Conservation (phyloP, 1,284 basidiomycete genomes). For the Sanguinoderma infundibulare region DNA sequence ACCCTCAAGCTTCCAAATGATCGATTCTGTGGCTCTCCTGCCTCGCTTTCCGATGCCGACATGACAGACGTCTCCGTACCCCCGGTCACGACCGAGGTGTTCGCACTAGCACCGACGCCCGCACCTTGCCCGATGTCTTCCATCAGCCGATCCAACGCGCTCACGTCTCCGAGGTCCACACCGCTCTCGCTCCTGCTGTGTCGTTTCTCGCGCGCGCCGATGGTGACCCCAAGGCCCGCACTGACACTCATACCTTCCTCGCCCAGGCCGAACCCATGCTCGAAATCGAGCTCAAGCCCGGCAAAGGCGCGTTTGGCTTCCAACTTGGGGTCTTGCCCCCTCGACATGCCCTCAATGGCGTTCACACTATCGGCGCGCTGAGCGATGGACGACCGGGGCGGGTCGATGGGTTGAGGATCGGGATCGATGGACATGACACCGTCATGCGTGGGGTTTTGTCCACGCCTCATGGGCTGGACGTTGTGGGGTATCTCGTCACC, state of each 20-base stretch:
- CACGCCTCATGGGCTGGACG: constrained; percentile 27
- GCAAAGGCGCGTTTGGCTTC: constrained; percentile 27
- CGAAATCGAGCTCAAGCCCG: constrained; percentile 33
- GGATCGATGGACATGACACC: constrained; percentile 41
- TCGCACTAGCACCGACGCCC: constrained; percentile 21
- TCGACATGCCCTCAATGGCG: neutral
- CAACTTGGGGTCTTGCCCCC: constrained; percentile 8
- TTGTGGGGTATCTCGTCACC: neutral
- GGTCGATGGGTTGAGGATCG: constrained; percentile 37
- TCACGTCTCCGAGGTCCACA: constrained; percentile 70
- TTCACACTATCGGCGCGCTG: constrained; percentile 32
- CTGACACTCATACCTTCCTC: constrained; percentile 22
- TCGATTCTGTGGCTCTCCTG: constrained; percentile 17
- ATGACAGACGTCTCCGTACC: constrained; percentile 7
- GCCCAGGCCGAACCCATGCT: constrained; percentile 24
- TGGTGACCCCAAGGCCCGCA: constrained; percentile 25
- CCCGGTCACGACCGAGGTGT: constrained; percentile 7
- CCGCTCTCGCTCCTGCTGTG: constrained; percentile 2
- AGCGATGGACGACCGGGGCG: constrained; percentile 31
- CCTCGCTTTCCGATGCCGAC: neutral
- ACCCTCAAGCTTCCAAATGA: constrained; percentile 28
- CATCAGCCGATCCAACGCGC: constrained; percentile 78
- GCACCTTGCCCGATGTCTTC: constrained; percentile 63
- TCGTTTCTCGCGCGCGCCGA: constrained; percentile 13
- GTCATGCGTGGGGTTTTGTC: constrained; percentile 38